phyloP scores from a whole-genome alignment of 202 grass and related monocot species.

The Cymbopogon flexuosus region DNA sequence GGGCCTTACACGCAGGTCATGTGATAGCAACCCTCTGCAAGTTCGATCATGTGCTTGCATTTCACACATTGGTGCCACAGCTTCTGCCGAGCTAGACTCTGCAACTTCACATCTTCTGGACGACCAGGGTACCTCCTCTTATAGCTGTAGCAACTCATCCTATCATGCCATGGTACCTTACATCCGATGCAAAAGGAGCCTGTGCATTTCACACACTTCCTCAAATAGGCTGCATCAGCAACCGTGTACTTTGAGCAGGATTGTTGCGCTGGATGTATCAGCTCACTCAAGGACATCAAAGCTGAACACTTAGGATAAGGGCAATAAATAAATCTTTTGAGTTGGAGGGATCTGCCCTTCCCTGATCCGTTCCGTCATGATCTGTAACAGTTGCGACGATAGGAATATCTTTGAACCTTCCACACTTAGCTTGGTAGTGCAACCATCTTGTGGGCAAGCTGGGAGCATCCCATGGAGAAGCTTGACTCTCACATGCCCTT shows the following conservation, averaged over 20 bases:
- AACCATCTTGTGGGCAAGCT: no score
- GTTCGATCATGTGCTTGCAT: constrained; percentile 42
- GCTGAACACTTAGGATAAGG: constrained; percentile 41
- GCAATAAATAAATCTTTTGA: constrained; percentile 4
- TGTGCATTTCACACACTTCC: constrained; percentile 56
- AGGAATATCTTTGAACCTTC: constrained; percentile 6
- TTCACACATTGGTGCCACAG: constrained; percentile 58
- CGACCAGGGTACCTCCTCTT: constrained; percentile 32
- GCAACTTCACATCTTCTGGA: constrained; percentile 44
- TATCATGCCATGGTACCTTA: constrained; percentile 60
- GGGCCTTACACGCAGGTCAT: not conserved
- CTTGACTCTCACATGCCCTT: no score
- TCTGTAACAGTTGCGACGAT: not conserved
- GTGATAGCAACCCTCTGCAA: constrained; percentile 4
- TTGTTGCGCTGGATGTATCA: constrained; percentile 24
- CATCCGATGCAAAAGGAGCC: constrained; percentile 53
- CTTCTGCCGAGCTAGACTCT: constrained; percentile 42
- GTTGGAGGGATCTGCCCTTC: not conserved
- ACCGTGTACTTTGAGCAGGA: constrained; percentile 26
- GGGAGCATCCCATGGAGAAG: no score
- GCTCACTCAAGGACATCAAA: constrained; percentile 40
- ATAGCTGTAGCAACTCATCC: constrained; percentile 42
- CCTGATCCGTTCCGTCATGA: not conserved
- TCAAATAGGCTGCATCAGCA: constrained; percentile 30
- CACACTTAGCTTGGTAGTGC: not conserved